Conservation (phyloP, 768 basidiomycete species). For the Lactarius tabidus region DNA sequence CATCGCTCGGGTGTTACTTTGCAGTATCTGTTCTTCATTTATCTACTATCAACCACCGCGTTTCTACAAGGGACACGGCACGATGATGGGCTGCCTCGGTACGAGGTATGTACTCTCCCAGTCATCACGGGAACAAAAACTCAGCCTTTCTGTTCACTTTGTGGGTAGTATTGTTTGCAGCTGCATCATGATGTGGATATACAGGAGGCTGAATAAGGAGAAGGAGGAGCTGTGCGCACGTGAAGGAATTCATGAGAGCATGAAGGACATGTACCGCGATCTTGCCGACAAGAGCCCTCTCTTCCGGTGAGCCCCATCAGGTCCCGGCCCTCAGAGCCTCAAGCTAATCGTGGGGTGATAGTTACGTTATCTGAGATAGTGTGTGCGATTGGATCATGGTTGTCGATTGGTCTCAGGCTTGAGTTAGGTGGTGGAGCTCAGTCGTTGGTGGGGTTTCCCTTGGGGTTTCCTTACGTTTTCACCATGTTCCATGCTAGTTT, state of each 20-base stretch:
- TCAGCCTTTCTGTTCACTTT: slow-evolving; percentile 14
- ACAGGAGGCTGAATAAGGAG: slow-evolving; percentile 44
- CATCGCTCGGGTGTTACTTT: not conserved
- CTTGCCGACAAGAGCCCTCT: slow-evolving; percentile 55
- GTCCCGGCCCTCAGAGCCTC: not conserved
- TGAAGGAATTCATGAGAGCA: slow-evolving; percentile 41
- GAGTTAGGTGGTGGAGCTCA: too few species aligned
- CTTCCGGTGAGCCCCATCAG: slow-evolving; percentile 41
- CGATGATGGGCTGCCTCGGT: slow-evolving; percentile 36
- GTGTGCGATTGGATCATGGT: not conserved
- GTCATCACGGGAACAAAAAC: not conserved
- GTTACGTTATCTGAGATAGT: slow-evolving; percentile 20
- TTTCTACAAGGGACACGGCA: slow-evolving; percentile 38
- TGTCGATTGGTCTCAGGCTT: not conserved
- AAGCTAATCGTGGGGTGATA: not conserved
- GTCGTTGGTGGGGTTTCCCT: too few species aligned
- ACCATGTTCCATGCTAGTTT: too few species aligned
- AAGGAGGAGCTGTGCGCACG: slow-evolving; percentile 44
- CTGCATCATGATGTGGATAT: slow-evolving; percentile 47
- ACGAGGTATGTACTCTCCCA: slow-evolving; percentile 20
- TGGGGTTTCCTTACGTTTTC: not conserved
- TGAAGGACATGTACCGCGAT: slow-evolving; percentile 40
- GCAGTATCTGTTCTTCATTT: slow-evolving; percentile 43
- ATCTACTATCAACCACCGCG: slow-evolving; percentile 39
- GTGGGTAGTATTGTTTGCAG: slow-evolving; percentile 39